These are phyloP conservation scores for Wickerhamomyces alni DNA, from an alignment of 805 yeast species.

Conservation along the genomic window DNA sequence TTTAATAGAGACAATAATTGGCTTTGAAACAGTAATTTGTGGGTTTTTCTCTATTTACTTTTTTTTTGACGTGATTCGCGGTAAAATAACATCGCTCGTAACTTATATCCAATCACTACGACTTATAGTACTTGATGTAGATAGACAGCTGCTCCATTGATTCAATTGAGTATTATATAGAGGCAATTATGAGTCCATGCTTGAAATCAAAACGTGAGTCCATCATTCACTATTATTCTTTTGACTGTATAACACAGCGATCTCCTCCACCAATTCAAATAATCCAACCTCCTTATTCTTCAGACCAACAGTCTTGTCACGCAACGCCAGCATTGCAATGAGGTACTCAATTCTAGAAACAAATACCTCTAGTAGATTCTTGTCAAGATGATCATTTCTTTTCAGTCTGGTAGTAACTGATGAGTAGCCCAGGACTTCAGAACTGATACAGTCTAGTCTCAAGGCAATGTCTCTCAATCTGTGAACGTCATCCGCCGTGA, in stretches of 20 bases:
- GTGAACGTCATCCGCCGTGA: constrained; percentile 36
- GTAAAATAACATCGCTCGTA: no score
- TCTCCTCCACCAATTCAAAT: constrained; percentile 16
- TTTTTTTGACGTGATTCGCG: no score
- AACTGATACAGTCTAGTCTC: constrained; percentile 52
- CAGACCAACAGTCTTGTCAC: constrained; percentile 31
- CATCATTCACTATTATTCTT: no score
- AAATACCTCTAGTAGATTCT: constrained; percentile 55
- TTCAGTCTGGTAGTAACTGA: constrained; percentile 16
- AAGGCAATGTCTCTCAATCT: constrained; percentile 49
- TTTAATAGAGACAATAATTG: no score
- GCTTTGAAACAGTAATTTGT: no score
- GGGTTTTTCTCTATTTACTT: no score
- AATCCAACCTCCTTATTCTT: constrained; percentile 11
- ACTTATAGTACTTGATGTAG: no score
- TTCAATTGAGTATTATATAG: no score
- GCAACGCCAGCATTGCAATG: constrained; percentile 37
- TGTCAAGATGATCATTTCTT: constrained; percentile 35
- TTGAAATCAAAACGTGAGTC: no score
- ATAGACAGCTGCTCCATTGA: no score
- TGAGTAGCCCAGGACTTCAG: constrained; percentile 40
- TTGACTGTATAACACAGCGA: constrained; percentile 1
- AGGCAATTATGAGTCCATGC: no score
- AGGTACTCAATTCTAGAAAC: constrained; percentile 65
- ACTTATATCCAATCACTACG: no score